Evolutionary conservation across 495 filamentous ascomycete genomes (phyloP), one percentile per base, ranked within the genome.

Genomic region (Aspergillus ellipticus): DNA sequence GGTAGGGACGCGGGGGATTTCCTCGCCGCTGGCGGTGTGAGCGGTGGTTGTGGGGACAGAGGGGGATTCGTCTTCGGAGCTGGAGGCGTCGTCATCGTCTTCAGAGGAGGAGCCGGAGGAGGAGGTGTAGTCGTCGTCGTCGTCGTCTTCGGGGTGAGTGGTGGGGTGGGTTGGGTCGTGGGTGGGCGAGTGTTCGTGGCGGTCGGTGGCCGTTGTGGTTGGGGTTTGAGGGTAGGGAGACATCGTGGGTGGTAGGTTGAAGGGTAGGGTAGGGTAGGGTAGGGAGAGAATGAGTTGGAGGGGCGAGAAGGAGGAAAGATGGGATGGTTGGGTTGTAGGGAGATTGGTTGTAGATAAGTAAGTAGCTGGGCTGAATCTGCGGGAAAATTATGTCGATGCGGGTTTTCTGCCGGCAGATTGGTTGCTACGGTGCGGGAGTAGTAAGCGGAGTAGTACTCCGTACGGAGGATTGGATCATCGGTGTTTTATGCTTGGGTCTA

Each of bases 41-140:
- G 58, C 6, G 15, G 51, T 42, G 24, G 41, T 4, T 29, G 26
- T 29, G 31, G 43, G 33, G 24, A 7, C 4, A 28, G 24, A 7
- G 24, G 7, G 24, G 24, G 24, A 28, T 3, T 3, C 24, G 16
- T 9, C 53, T 24, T 3, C 41, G 8, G 8, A 22, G 35, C n/a
- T 19, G 35, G 7, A 35, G 28, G 35, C 22, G 31, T 26, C 59
- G 16, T 65, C 57, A 29, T 67, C 56, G 2, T 69, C 55, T 24
- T 68, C 62, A 1, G 74, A 67, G 55, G 55, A 64, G 9, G 72
- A 67, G 54, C 71, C 71, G 5, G 73, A 74, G 10, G 69, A 71
- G 3, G 71, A 77, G 22, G 72, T 75, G 49, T 66, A 64, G 46
- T 77, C 74, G 52, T 74, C 69, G 29, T 72, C 68, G 22, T 65